Conservation (phyloP, 1,284 basidiomycete species). For the Apiotrichum veenhuisii region DNA sequence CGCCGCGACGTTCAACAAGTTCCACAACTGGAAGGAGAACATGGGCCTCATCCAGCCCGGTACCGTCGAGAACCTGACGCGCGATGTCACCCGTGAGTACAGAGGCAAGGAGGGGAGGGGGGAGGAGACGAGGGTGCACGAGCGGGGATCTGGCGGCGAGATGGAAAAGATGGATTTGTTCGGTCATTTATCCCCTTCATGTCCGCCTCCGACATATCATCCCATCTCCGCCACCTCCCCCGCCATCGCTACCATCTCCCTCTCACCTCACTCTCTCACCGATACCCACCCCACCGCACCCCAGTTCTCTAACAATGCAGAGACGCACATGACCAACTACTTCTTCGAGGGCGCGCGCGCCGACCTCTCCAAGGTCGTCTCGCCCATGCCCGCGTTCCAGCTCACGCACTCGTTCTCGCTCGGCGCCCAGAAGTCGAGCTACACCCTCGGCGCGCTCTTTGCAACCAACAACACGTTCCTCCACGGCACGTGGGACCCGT, state of each 20-base stretch:
- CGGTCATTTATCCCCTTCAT: no score
- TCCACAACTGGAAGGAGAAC: constrained; percentile 72
- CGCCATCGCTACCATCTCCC: not conserved
- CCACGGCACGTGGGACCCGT: constrained; percentile 83
- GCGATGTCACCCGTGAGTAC: constrained; percentile 76
- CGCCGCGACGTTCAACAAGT: constrained; percentile 63
- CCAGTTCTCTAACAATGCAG: constrained; percentile 52
- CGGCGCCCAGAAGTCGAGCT: constrained; percentile 63
- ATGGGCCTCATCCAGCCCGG: constrained; percentile 83
- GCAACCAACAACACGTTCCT: constrained; percentile 72
- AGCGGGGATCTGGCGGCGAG: no score
- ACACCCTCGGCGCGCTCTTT: constrained; percentile 93
- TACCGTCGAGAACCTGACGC: constrained; percentile 81
- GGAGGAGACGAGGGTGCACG: not conserved
- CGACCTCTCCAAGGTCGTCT: constrained; percentile 91
- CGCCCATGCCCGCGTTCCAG: constrained; percentile 92
- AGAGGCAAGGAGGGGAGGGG: not conserved
- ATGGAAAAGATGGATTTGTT: no score
- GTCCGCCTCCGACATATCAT: no score
- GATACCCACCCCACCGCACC: not conserved
- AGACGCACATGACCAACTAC: constrained; percentile 87
- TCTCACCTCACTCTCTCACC: not conserved
- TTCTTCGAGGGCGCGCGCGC: constrained; percentile 96
- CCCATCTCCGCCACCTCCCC: no score
- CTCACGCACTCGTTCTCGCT: constrained; percentile 89